Base-by-base conservation (phyloP, 805 yeast species). In the Metschnikowia lachancei region DNA sequence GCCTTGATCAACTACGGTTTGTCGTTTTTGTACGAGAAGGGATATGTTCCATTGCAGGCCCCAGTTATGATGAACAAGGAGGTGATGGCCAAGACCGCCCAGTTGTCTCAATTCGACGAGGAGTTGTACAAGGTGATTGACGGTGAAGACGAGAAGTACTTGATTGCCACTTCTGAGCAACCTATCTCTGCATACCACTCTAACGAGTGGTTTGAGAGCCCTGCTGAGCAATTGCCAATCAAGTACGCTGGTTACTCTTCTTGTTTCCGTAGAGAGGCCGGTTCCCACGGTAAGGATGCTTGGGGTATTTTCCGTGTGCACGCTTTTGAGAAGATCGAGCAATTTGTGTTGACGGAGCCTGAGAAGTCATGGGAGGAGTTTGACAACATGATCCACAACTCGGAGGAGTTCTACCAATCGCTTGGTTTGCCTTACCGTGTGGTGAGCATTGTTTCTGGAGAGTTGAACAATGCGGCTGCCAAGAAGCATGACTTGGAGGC, bases 41-140 rank as follows among this genome's bases (percentile, higher is more conserved):
- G 83, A 42, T 94, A 89, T 76, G 76, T 77, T 45, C 96, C 98
- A 53, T 77, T 94, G 69, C 99, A 94, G 76, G 95, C 99, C 13
- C 99, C 99, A 48, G 97, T 92, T 37, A 94, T 94, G 99, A 89
- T 94, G 97, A 94, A 94, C 82, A 94, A 94, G 74, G 98, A 94
- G 49, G 95, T 90, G 47, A 94, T 94, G 99, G 98, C 98, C 58
- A 91, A 88, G 74, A 94, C 99, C 57, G 99, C 99, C 8, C 99
- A 94, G 75, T 82, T 94, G 67, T 90, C 97, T 31, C 91, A 94
- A 65, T 94, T 94, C 61, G 99, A 94, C 69, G 99, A 94, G 77
- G 99, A 94, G 72, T 78, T 94, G 62, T 94, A 94, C 77, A 94
- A 94, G 74, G 98, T 94, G 49, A 73, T 87, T 41, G 99, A 94